Evolutionary conservation across 257 asterid genomes (phyloP), one percentile per base, ranked within the genome.

Genomic region (Sherardia arvensis): DNA sequence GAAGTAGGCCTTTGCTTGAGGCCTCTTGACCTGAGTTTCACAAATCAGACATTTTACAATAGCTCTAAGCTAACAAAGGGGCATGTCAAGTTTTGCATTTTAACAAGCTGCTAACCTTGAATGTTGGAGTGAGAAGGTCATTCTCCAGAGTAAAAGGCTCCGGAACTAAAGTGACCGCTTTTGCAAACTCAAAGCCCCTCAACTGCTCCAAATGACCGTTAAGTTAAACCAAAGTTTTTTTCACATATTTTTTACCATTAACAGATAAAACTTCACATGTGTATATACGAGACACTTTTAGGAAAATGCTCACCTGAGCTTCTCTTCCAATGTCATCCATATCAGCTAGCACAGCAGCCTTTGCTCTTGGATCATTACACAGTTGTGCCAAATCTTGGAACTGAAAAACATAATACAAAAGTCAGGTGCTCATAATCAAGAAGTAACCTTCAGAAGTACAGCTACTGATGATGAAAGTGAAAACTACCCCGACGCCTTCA

Each of bases 91-190:
- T 1, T 3, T 8, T 33, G 38, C 40, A 33, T 33, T 33, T 1
- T 33, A 3, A 43, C 20, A 43, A 1, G 1, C 25, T 9, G 26
- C 34, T 70, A 80, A 88, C 98, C 96, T 91, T 91, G 75, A 88
- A 88, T 21, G 98, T 91, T 66, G 98, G 98, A 59, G 98, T 91
- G 67, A 91, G 79, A 68, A 91, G 86, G 70, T 75, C 95, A 62
- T 84, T 91, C 79, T 88, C 96, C 70, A 83, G 11, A 4, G 98
- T 86, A 77, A 91, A 88, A 28, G 96, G 98, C 79, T 91, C 98
- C 6, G 76, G 64, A 73, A 85, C 81, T 71, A 91, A 79, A 3
- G 94, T 84, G 36, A 91, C 80, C 32, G 92, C 90, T 80, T 91
- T 91, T 55, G 75, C 95, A 64, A 84, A 88, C 80, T 91, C 98